Evolutionary conservation across 805 yeast genomes (phyloP), one percentile per base, ranked within the genome.

Genomic region (Jamesozyma gamospora): DNA sequence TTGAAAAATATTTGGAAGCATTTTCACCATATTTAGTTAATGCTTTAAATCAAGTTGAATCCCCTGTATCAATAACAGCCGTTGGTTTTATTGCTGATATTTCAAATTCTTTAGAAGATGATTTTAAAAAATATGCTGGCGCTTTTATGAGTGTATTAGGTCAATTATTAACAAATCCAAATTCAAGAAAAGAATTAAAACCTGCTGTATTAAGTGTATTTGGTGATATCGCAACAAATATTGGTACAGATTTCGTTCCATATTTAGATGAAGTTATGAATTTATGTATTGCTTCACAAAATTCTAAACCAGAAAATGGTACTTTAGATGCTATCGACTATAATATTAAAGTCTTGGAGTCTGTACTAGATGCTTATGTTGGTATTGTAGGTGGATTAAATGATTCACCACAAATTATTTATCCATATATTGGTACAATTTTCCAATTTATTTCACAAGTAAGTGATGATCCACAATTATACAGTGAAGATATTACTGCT

Each of bases 71-170:
- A 54, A 75, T 75, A 46, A 84, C 95, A 4, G 95, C 97, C 3
- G 87, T 92, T 41, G 97, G 98, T 4, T 72, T 92, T 37, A 87
- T 92, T 43, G 96, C 96, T 15, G 98, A 92, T 64, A 79, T 90
- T 50, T 75, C 94, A 9, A 94, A 87, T 56, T 85, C 96, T 0
- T 70, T 92, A 39, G 95, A 94, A 26, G 72, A 69, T 18, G 70
- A 70, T 21, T 76, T 88, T 49, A 71, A 73, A 42, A 85, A 82
- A 40, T 90, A 84, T 59, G 77, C 83, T 46, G 78, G 77, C 43
- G 82, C 80, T 3, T 73, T 90, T 55, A 87, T 92, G 95, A 74
- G 75, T 37, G 81, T 82, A 35, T 71, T 92, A 56, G 90, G 95
- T 39, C 70, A 72, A 36, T 76, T 77, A 54, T 70, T 92, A 46